Conservation (phyloP, 108 stramenopile genomes). For the Nannochloropsis oceanica region DNA sequence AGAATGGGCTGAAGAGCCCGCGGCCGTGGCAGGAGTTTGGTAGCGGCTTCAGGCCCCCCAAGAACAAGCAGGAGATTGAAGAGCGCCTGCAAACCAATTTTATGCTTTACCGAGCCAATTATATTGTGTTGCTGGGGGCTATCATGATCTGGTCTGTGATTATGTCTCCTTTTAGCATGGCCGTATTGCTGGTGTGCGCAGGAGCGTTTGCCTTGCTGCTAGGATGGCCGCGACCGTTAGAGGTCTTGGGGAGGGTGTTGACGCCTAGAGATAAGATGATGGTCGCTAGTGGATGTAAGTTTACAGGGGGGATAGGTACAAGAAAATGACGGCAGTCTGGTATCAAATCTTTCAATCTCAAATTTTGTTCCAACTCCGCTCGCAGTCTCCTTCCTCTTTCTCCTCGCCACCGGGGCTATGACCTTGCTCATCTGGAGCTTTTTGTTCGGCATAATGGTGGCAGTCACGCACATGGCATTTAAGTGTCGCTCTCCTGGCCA, state of each 20-base stretch:
- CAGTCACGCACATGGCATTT: background rate
- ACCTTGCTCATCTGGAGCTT: background rate
- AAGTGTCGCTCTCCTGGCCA: background rate
- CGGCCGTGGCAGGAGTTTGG: background rate
- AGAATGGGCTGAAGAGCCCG: background rate
- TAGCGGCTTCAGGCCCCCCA: background rate
- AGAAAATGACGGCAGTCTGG: too few relatives aligned
- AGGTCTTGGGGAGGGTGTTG: background rate
- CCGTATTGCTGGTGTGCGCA: background rate
- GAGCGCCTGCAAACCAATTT: background rate
- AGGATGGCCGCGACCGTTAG: background rate
- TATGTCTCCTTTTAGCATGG: background rate
- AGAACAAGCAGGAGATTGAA: background rate
- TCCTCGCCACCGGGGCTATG: background rate
- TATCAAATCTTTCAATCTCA: background rate
- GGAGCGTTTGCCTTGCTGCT: background rate
- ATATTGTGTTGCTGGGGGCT: background rate
- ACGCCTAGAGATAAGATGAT: background rate
- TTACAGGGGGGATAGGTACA: background rate
- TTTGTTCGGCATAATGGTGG: background rate
- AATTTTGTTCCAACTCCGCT: background rate
- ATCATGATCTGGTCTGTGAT: background rate
- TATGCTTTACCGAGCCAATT: background rate
- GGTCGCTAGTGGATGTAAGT: background rate
- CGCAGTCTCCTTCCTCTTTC: background rate